A percentile compares a stretch with the other conserved stretches of the same genome.
phyloP scores from a whole-genome alignment of 2,329 filamentous ascomycete genomes.

The Pseudogymnoascus sp. region DNA sequence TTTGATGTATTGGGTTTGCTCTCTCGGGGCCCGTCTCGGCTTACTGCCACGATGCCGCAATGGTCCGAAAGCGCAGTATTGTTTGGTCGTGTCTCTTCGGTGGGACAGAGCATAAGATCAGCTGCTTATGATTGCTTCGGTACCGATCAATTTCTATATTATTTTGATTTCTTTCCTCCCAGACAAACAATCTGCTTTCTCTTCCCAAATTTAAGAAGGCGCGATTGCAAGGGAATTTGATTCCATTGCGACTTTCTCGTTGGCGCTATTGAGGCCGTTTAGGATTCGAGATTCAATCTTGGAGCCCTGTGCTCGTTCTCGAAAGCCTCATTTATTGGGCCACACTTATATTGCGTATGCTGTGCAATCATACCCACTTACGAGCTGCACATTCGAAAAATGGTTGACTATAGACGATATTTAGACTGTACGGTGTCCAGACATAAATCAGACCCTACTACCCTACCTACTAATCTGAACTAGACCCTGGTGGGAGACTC shows the following conservation, averaged over 20 bases:
- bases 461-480: background rate
- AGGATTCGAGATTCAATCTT: background rate
- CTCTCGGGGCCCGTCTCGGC: background rate
- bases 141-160: background rate
- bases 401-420: slow-evolving; percentile 6
- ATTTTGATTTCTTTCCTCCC: background rate
- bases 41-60: slow-evolving; percentile 4
- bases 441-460: background rate
- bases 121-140: background rate
- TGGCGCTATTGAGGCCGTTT: background rate
- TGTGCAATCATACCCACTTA: background rate
- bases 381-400: background rate
- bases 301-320: background rate
- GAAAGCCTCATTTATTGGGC: background rate
- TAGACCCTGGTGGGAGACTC: slow-evolving; percentile 3
- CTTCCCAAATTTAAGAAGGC: background rate
- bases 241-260: background rate
- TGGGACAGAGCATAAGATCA: slow-evolving; percentile 4
- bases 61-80: background rate
- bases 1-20: slow-evolving; percentile 8
- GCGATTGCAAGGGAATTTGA: background rate
- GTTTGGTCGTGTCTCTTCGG: slow-evolving; percentile 3
- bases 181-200: background rate
- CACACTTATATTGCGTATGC: background rate
- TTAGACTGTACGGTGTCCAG: background rate